Percentiles rank a stretch among this genome's conserved stretches.
phyloP scores from a whole-genome alignment of 306 rosid genomes.

The Vachellia pachyceras region DNA sequence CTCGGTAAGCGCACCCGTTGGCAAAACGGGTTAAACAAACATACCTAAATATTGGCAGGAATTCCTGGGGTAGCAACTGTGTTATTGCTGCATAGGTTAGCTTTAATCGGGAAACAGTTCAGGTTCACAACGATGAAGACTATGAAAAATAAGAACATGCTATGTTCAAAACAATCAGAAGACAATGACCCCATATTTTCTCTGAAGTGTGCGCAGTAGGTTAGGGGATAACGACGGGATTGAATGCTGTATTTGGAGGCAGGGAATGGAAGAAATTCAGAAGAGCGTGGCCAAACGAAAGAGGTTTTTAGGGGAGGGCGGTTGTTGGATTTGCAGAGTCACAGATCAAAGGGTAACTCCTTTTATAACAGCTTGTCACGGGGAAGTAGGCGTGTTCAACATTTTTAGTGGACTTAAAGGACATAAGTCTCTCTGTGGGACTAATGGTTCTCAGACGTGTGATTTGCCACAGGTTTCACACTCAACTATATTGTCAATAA shows the following conservation, averaged over 20 bases:
- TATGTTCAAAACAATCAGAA: not conserved
- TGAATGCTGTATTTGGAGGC: conserved; percentile 36
- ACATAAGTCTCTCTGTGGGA: not conserved
- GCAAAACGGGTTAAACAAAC: too few relatives aligned
- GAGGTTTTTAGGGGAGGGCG: not conserved
- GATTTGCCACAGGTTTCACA: not conserved
- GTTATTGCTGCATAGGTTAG: not conserved
- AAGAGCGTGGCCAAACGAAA: not conserved
- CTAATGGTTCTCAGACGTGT: not conserved
- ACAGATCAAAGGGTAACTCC: not conserved
- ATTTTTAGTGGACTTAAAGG: conserved; percentile 26
- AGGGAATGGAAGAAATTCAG: conserved; percentile 43
- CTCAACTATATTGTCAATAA: conserved; percentile 24
- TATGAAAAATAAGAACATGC: not conserved
- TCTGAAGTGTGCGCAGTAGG: conserved; percentile 18
- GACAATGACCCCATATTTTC: conserved; percentile 8
- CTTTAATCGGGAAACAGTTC: not conserved
- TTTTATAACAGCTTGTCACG: conserved; percentile 25
- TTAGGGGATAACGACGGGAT: conserved; percentile 22
- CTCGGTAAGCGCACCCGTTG: too few relatives aligned
- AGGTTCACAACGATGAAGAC: not conserved
- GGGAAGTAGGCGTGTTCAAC: conserved; percentile 15
- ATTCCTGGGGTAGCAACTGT: not conserved
- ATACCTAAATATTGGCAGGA: not conserved
- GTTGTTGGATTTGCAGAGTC: not conserved